Conservation (phyloP, 768 basidiomycete genomes). For the Panaeolus cyanescens region DNA sequence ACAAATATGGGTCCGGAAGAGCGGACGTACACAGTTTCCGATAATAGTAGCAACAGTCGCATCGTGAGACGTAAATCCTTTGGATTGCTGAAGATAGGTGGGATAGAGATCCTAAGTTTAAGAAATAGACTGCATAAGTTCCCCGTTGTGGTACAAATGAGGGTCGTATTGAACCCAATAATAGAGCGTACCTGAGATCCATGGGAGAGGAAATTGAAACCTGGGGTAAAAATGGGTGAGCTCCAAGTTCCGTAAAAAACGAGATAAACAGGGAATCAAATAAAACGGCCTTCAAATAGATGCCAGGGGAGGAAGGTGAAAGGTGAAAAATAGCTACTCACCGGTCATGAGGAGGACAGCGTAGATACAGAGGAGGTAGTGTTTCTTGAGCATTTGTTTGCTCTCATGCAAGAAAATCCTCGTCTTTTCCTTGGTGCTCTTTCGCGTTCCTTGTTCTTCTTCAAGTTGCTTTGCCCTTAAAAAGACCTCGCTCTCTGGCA, state of each 20-base stretch:
- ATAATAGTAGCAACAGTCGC: conserved; percentile 83
- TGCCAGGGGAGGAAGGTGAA: background rate
- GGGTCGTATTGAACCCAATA: background rate
- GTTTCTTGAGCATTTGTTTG: conserved; percentile 71
- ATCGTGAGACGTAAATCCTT: conserved; percentile 55
- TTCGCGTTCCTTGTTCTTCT: conserved; percentile 48
- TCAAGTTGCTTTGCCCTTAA: conserved; percentile 61
- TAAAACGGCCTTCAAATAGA: background rate
- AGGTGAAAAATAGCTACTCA: conserved; percentile 18
- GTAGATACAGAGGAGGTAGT: conserved; percentile 86
- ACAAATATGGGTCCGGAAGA: background rate
- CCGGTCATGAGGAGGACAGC: conserved; percentile 81
- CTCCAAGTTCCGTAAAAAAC: background rate
- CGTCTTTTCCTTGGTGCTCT: conserved; percentile 58
- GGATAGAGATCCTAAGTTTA: conserved; percentile 69
- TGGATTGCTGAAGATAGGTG: conserved; percentile 67
- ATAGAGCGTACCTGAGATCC: conserved; percentile 53
- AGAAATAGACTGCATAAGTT: background rate
- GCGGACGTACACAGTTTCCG: conserved; percentile 56
- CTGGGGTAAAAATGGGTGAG: conserved; percentile 26
- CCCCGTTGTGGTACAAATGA: background rate
- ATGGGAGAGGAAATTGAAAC: conserved; percentile 79
- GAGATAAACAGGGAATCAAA: too few relatives aligned
- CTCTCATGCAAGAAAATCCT: conserved; percentile 74
- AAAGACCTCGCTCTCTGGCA: conserved; percentile 83